Conservation (phyloP, 2,329 filamentous ascomycete species). For the Venturia aucupariae region DNA sequence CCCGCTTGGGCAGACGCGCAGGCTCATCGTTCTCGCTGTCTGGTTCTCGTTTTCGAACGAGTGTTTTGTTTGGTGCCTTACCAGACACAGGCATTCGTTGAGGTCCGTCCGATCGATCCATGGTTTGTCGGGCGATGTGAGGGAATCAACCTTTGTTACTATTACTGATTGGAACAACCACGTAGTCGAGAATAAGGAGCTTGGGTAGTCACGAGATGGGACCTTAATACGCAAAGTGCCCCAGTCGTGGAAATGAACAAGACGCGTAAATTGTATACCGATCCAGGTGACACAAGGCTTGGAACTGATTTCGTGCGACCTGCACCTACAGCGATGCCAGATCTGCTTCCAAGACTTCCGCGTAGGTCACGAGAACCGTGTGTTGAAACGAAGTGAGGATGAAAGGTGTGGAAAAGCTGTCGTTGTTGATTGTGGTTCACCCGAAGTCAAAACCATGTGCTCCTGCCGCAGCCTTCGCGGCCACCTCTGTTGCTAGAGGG, state of each 20-base stretch:
- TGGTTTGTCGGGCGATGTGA: neutral
- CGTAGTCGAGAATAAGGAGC: neutral
- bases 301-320: neutral
- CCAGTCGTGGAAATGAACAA: neutral
- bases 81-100: neutral
- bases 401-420: neutral
- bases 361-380: neutral
- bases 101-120: neutral
- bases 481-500: no score
- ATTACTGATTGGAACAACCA: neutral
- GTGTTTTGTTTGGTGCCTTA: neutral
- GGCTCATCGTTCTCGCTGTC: neutral
- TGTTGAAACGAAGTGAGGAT: neutral
- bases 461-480: neutral
- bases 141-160: neutral
- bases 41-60: neutral
- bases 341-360: neutral
- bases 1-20: neutral
- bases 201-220: neutral
- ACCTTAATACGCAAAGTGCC: neutral
- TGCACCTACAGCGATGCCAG: neutral
- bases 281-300: neutral
- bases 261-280: neutral
- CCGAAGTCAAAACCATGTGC: neutral
- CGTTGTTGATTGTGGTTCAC: neutral